phyloP scores from a whole-genome alignment of 495 filamentous ascomycete species.

The Penicillium ucsense region DNA sequence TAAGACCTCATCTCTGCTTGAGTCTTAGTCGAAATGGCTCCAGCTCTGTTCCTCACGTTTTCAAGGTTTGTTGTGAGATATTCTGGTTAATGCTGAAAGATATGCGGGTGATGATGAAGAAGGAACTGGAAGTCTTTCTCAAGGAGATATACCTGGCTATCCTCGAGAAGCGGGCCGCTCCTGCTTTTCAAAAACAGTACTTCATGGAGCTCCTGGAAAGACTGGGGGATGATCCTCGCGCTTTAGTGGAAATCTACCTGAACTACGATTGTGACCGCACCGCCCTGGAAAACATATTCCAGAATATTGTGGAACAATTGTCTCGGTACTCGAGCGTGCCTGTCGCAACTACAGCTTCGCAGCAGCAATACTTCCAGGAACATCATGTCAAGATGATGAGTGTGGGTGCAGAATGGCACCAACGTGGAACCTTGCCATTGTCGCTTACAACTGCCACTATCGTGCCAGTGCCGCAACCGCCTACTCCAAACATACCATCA shows the following conservation, averaged over 20 bases:
- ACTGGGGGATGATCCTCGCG: slow-evolving; percentile 74
- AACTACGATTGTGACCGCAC: slow-evolving; percentile 97
- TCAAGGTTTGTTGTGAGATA: slow-evolving; percentile 93
- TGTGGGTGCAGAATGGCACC: slow-evolving; percentile 65
- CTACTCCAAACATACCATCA: slow-evolving; percentile 56
- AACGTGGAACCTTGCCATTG: slow-evolving; percentile 73
- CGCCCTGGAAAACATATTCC: slow-evolving; percentile 93
- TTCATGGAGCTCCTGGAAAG: slow-evolving; percentile 80
- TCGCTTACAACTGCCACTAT: slow-evolving; percentile 74
- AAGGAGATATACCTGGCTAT: slow-evolving; percentile 97
- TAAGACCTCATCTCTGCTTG: slow-evolving; percentile 91
- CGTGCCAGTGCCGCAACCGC: slow-evolving; percentile 27
- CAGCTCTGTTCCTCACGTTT: slow-evolving; percentile 81
- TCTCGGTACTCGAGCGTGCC: slow-evolving; percentile 72
- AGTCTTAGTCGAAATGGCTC: slow-evolving; percentile 91
- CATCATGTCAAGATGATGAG: slow-evolving; percentile 51
- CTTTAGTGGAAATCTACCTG: slow-evolving; percentile 90
- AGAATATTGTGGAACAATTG: slow-evolving; percentile 83
- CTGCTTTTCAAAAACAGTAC: slow-evolving; percentile 82
- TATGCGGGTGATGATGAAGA: slow-evolving; percentile 92
- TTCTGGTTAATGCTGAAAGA: slow-evolving; percentile 95
- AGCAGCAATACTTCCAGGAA: slow-evolving; percentile 81
- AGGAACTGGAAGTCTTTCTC: slow-evolving; percentile 95
- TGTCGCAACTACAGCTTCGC: slow-evolving; percentile 57
- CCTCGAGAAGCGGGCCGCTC: slow-evolving; percentile 76